Percentiles rank a stretch among this genome's conserved stretches.
phyloP scores from a whole-genome alignment of 257 asterid genomes.

The Ilex asprella region DNA sequence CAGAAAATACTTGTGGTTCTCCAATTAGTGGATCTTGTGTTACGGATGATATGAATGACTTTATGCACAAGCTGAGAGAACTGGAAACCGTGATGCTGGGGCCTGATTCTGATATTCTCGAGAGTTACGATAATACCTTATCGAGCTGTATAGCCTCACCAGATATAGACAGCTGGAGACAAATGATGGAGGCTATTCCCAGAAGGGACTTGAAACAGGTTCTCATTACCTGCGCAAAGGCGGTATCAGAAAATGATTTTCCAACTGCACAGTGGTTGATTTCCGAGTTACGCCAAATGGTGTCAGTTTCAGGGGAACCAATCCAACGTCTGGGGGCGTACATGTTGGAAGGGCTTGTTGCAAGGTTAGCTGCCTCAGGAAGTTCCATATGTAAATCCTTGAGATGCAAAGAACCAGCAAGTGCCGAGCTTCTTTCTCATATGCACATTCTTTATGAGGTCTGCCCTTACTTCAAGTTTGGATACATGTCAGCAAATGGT shows the following conservation, averaged over 20 bases:
- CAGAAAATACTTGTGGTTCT: conserved; percentile 38
- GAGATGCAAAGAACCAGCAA: conserved; percentile 17
- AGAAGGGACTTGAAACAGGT: conserved; percentile 31
- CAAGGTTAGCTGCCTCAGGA: conserved; percentile 22
- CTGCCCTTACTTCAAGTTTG: conserved; percentile 34
- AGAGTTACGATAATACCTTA: conserved; percentile 18
- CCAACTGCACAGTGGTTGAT: conserved; percentile 11
- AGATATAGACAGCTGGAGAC: conserved; percentile 62
- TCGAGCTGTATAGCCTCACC: conserved; percentile 20
- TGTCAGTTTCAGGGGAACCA: conserved; percentile 31
- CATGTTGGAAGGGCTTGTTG: conserved; percentile 30
- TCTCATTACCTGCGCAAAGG: conserved; percentile 30
- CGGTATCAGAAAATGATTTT: conserved; percentile 11
- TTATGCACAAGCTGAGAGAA: conserved; percentile 61
- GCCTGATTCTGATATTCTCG: conserved; percentile 54
- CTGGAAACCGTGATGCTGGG: conserved; percentile 76
- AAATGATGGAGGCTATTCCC: conserved; percentile 55
- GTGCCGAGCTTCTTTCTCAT: conserved; percentile 22
- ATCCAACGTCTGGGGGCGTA: conserved; percentile 33
- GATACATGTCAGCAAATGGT: conserved; percentile 27
- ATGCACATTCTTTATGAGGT: conserved; percentile 26
- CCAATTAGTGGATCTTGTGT: conserved; percentile 41
- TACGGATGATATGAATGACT: conserved; percentile 37
- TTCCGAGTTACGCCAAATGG: conserved; percentile 18
- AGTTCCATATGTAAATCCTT: conserved; percentile 25